Evolutionary conservation across 2,329 filamentous ascomycete species (phyloP).

Genomic region (Fusarium metavorans): DNA sequence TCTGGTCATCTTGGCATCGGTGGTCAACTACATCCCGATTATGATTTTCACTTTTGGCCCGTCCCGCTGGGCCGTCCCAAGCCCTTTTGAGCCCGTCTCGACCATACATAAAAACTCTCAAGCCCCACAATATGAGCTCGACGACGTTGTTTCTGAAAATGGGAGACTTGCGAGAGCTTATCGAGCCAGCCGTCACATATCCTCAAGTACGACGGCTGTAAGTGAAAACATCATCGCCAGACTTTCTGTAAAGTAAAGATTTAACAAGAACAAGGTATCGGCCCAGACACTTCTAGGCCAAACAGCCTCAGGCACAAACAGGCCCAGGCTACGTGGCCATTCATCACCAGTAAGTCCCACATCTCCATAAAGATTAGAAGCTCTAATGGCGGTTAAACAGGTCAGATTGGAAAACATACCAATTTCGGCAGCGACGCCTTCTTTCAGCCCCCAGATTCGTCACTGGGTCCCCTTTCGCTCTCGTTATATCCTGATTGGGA

Average conservation of each 20-base stretch:
- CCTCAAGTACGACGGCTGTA: neutral
- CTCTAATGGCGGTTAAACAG: neutral
- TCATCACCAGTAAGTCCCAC: neutral
- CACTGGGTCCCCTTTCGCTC: neutral
- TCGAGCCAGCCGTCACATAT: neutral
- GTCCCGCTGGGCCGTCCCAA: no score
- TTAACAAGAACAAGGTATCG: neutral
- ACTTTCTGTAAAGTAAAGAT: neutral
- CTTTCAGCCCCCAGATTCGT: neutral
- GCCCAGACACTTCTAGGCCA: neutral
- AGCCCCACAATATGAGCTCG: no score
- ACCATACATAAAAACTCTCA: no score
- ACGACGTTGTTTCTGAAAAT: no score
- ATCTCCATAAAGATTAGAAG: neutral
- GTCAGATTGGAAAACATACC: neutral
- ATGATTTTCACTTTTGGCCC: no score
- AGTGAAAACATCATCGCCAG: neutral
- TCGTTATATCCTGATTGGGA: neutral
- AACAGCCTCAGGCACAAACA: neutral
- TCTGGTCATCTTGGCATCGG: no score
- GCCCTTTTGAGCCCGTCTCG: no score
- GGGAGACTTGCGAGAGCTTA: no score
- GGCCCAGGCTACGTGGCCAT: neutral
- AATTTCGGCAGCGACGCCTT: neutral
- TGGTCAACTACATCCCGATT: no score